Base-by-base conservation (phyloP, 1,284 basidiomycete genomes). In the Tylopilus sp. region DNA sequence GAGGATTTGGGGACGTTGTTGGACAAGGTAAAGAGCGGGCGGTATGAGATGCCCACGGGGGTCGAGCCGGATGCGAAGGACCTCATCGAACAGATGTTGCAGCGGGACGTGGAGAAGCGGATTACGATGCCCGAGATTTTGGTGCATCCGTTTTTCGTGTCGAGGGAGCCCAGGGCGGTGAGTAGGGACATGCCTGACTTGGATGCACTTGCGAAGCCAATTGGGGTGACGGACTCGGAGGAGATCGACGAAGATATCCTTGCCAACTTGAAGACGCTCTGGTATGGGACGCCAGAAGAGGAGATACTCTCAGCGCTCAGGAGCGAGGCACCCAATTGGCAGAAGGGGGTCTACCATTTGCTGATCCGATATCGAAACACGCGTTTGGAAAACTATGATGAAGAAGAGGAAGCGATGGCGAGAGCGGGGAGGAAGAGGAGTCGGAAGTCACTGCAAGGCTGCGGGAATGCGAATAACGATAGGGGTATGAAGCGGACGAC, bases 111-210 rank as follows among this genome's bases (percentile, higher is more conserved):
- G 12, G 75, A 79, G 52, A 79, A 80, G 62, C 82, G 97, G 30
- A 96, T 98, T 59, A 90, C 87, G 53, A 94, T 98, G 79, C 69
- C 81, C 15, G 86, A 94, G 51, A 94, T 99, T 58, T 75, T 92
- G 59, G 62, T 64, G 3, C 96, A 98, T 65, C 92, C 93, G 1
- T 99, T 97, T 81, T 97, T 93, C 70, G 78, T 77, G 8, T 84
- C 84, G 23, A 74, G 79, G 39, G 65, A 77, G 39, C 79, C 79
- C 8, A 79, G 82, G 59, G 56, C 66, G 45, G 65, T 72, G 46
- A 69, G 74, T 41, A 71, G 74, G 55, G 71, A 78, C 46, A 75
- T 84, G 43, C 89, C 85, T n/a, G 78, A 77, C 50, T 70, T 92
- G 30, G 78, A 82, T 49, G 76, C 78, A 51, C 83, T 91, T 41